Evolutionary conservation across 441 rosid species (phyloP).

Genomic region (Sinapis alba): DNA sequence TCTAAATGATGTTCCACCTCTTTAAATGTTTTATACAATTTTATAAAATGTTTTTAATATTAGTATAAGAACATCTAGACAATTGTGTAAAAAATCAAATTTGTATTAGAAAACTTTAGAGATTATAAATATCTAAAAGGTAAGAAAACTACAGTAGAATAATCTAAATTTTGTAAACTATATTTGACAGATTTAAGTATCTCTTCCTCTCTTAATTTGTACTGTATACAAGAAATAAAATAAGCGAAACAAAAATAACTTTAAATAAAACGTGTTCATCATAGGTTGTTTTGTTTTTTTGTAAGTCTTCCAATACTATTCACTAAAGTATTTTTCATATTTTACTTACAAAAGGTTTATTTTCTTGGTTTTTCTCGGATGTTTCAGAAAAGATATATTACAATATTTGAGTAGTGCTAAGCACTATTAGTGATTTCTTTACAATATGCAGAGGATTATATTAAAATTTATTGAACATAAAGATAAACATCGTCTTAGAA

Average conservation of each 20-base stretch:
- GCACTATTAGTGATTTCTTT: not conserved
- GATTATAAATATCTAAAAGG: not conserved
- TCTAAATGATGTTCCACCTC: not conserved
- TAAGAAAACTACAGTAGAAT: not conserved
- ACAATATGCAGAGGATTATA: not conserved
- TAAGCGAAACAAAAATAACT: no score
- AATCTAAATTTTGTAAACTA: not conserved
- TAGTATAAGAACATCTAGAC: not conserved
- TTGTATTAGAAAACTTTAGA: not conserved
- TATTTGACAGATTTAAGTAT: not conserved
- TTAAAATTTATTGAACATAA: constrained; percentile 4
- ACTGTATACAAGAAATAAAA: not conserved
- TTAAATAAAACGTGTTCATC: not conserved
- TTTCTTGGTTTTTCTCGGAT: not conserved
- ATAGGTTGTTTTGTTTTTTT: not conserved
- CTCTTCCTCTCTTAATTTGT: not conserved
- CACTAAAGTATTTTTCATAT: no score
- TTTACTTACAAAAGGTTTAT: no score
- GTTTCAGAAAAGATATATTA: not conserved
- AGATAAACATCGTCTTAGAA: not conserved
- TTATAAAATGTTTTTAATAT: not conserved
- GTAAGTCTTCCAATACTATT: no score
- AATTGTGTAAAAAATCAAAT: not conserved
- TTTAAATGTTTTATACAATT: not conserved
- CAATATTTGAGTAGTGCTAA: not conserved